Evolutionary conservation across 345 rosid species (phyloP), one percentile per base, ranked within the genome.

Genomic region (Murraya paniculata): DNA sequence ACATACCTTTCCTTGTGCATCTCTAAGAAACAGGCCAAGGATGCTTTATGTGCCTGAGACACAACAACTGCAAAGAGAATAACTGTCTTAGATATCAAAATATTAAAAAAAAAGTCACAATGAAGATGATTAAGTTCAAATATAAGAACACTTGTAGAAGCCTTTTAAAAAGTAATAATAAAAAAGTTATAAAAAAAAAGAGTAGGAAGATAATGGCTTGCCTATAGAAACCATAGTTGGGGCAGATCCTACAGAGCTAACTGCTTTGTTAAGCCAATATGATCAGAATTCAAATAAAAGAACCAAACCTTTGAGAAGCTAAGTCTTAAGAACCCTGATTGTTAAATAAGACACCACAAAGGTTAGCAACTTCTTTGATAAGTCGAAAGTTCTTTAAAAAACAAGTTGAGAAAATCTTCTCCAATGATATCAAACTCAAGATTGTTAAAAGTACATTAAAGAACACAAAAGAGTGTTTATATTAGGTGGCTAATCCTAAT

Each of bases 21-120:
- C 90, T 90, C 95, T 77, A 92, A 84, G 78, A 92, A 92, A 71
- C 93, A 87, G 83, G 93, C 92, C 82, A 92, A 74, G n/a, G 97
- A 91, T 82, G 97, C 95, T 80, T 92, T 86, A 36, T 93, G 93
- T 83, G 93, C 92, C 85, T 87, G 93, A 55, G 97, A 95, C 77
- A 91, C 88, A 65, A 91, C 93, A 33, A 82, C 94, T 86, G 85
- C 82, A 74, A 62, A 64, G 58, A 74, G 45, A 0, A 5, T 56
- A 14, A 10, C 28, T 70, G 71, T 35, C 35, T 77, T 67, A 28
- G 28, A 30, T 21, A 24, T 71, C 35, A 74, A 31, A 27, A 68
- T 3, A 33, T 35, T 3, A 62, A 24, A 50, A 72, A 61, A 61
- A 25, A 7, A 45, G 10, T 64, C 25, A 64, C 22, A 38, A 64